Evolutionary conservation across 192 early-diverging fungal genomes (phyloP), one percentile per base, ranked within the genome.

Genomic region (Phlyctochytrium arcticum): DNA sequence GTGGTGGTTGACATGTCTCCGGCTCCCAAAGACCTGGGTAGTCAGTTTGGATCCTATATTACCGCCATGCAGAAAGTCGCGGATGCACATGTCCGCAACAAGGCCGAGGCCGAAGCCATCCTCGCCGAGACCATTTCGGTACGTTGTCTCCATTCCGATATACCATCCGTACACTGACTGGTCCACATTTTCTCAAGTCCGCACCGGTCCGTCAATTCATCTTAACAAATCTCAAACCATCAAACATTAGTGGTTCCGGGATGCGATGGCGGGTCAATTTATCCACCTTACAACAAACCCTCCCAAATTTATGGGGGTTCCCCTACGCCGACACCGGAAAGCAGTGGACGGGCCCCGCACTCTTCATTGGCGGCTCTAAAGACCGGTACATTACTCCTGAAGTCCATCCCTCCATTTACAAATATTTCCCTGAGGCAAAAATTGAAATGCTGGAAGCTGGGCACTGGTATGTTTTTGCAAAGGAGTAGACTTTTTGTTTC

Each of bases 221-320:
- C 67, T 75, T 95, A 30, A 98, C 96, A 7, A 98, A 98, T 70
- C 81, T 96, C 66, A 92, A 90, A 59, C 75, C 80, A 59, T 50
- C 55, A 62, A n/a, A n/a, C n/a, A 1, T 54, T 74, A 61, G 46
- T 0, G 73, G 69, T 17, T 39, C 55, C 6, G 49, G 62, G 5
- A 87, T 89, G 54, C 69, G 69, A 29, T 91, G 88, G 46, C 79
- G 94, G 19, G 75, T 95, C 24, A 94, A 94, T 9, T 69, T 95
- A 24, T 70, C 80, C n/a, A 79, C 84, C 0, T 57, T 98, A 4
- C 80, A 78, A 7, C 49, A 79, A 34, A 36, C 31, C 12, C 47
- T 79, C 8, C 36, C 36, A 4, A 26, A 23, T 3, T 36, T 83
- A 19, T 71, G 62, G 66, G 44, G 27, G 15, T 77, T 70, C 36